Evolutionary conservation across 139 green algal species (phyloP).

Genomic region (Ettlia oleoabundans): DNA sequence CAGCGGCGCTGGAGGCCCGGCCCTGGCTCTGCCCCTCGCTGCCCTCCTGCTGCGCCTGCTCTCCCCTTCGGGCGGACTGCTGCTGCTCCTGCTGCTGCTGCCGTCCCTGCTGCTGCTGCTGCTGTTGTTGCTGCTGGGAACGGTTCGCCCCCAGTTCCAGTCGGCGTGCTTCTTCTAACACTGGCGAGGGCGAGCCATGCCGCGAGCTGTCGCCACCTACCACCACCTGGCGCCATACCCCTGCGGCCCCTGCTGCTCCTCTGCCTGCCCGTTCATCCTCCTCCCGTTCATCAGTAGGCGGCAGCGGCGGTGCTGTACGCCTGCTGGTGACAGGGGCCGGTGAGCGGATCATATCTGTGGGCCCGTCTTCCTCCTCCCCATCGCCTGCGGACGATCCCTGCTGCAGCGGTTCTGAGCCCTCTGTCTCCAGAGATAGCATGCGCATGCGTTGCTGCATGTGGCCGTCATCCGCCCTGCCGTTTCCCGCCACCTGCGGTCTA

Average conservation of each 20-base stretch:
- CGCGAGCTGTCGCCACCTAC: too few relatives aligned
- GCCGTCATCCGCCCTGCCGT: neutral
- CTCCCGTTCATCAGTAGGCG: neutral
- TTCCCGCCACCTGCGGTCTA: neutral
- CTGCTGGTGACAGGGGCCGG: conserved; percentile 24
- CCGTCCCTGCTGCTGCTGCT: neutral
- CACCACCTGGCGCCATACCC: neutral
- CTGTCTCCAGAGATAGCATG: conserved; percentile 22
- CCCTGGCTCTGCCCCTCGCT: conserved; percentile 17
- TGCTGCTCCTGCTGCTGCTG: conserved; percentile 7
- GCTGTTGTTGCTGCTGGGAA: neutral
- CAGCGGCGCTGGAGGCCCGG: conserved; percentile 4
- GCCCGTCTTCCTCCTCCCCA: neutral
- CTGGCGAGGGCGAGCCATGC: too few relatives aligned
- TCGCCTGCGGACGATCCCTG: neutral
- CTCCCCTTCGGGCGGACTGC: neutral
- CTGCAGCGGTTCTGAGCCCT: conserved; percentile 16
- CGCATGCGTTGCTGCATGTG: conserved; percentile 22
- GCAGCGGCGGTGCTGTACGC: neutral
- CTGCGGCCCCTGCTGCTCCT: neutral
- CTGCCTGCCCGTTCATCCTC: neutral
- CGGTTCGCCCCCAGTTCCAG: too few relatives aligned
- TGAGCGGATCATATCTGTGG: conserved; percentile 14
- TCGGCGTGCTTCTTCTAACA: too few relatives aligned
- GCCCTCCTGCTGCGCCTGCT: conserved; percentile 18